Conservation (phyloP, 2,329 filamentous ascomycete genomes). For the Botrytis porri region DNA sequence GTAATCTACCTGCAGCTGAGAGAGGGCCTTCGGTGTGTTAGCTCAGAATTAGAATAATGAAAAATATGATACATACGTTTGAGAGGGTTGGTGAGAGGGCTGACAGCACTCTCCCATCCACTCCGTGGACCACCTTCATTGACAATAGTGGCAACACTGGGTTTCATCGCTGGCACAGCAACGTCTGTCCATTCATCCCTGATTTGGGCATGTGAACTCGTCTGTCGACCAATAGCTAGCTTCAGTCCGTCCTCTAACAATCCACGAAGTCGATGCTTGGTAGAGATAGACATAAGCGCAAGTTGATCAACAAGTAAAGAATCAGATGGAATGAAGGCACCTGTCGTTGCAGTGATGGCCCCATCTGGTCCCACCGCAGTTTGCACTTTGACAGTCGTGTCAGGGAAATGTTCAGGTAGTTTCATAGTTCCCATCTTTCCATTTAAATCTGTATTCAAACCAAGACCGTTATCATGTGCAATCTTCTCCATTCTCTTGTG, state of each 20-base stretch:
- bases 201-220: slow-evolving; percentile 74
- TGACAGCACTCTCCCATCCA: slow-evolving; percentile 49
- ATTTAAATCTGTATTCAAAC: slow-evolving; percentile 56
- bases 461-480: slow-evolving; percentile 55
- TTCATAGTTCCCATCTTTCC: slow-evolving; percentile 45
- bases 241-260: slow-evolving; percentile 74
- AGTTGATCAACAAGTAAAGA: slow-evolving; percentile 78
- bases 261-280: slow-evolving; percentile 73
- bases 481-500: slow-evolving; percentile 52
- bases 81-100: slow-evolving; percentile 51
- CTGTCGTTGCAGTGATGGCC: slow-evolving; percentile 59
- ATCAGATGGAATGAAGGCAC: slow-evolving; percentile 71
- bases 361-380: slow-evolving; percentile 61
- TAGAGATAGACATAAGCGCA: slow-evolving; percentile 76
- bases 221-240: slow-evolving; percentile 68
- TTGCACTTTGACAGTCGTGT: slow-evolving; percentile 47
- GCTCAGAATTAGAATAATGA: slow-evolving; percentile 28
- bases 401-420: slow-evolving; percentile 33
- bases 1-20: slow-evolving; percentile 41
- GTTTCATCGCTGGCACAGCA: slow-evolving; percentile 52
- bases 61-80: slow-evolving; percentile 53
- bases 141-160: slow-evolving; percentile 39
- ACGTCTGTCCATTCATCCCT: slow-evolving; percentile 74
- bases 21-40: slow-evolving; percentile 36
- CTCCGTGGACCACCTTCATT: slow-evolving; percentile 34